These are phyloP conservation scores for Phoma herbarum DNA, from an alignment of 2,329 filamentous ascomycete species.

Conservation along the genomic window DNA sequence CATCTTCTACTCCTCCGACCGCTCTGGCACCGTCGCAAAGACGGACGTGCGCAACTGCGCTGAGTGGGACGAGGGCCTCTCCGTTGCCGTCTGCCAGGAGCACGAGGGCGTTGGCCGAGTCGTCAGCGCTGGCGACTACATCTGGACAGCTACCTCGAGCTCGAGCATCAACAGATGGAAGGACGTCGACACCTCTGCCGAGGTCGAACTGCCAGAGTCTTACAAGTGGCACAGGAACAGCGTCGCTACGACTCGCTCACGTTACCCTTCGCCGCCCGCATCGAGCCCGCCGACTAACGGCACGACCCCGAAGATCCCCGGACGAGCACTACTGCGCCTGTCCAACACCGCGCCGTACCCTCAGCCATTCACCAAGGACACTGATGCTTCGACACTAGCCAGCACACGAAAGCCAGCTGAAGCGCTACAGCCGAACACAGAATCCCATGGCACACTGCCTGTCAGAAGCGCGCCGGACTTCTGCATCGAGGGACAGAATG, in stretches of 20 bases:
- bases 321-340: constrained; percentile 79
- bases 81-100: constrained; percentile 90
- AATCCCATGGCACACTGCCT: constrained; percentile 46
- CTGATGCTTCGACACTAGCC: constrained; percentile 63
- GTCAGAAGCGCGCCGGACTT: constrained; percentile 57
- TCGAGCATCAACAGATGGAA: constrained; percentile 94
- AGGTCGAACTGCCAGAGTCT: constrained; percentile 66
- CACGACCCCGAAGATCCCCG: constrained; percentile 69
- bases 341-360: constrained; percentile 86
- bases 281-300: constrained; percentile 46
- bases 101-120: constrained; percentile 79
- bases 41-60: constrained; percentile 82
- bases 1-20: constrained; percentile 94
- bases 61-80: constrained; percentile 87
- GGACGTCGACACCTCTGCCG: constrained; percentile 80
- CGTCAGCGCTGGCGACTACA: constrained; percentile 72
- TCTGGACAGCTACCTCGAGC: constrained; percentile 90
- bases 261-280: constrained; percentile 52
- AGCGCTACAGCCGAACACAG: constrained; percentile 54
- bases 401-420: constrained; percentile 68
- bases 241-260: constrained; percentile 56
- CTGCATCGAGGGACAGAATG: constrained; percentile 89
- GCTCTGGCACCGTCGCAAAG: constrained; percentile 93
- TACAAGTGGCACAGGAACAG: constrained; percentile 64
- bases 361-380: constrained; percentile 60